A percentile compares a stretch with the other conserved stretches of the same genome.
phyloP scores from a whole-genome alignment of 2,329 filamentous ascomycete species.

The Monosporascus sp. region DNA sequence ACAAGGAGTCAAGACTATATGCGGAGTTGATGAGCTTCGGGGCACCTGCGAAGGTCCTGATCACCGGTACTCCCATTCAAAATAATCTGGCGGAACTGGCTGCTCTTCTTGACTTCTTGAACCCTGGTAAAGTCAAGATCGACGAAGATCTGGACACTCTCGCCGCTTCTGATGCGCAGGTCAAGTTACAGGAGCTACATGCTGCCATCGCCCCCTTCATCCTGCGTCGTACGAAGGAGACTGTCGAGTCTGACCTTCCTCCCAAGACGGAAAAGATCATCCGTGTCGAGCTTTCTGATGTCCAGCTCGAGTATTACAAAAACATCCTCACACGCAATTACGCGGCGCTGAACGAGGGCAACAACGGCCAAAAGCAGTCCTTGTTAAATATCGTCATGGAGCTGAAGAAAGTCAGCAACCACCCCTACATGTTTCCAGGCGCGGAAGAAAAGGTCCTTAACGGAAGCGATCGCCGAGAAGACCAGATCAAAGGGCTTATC shows the following conservation, averaged over 20 bases:
- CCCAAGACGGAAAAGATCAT: constrained; percentile 99
- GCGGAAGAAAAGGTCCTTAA: constrained; percentile 85
- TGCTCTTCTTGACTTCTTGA: constrained; percentile 90
- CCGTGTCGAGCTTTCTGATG: constrained; percentile 90
- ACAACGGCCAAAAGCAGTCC: constrained; percentile 87
- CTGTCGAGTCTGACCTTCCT: constrained; percentile 91
- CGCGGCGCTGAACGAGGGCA: constrained; percentile 83
- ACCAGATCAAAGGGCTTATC: constrained; percentile 86
- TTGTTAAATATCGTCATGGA: constrained; percentile 99
- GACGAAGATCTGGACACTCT: constrained; percentile 85
- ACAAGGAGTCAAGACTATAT: constrained; percentile 91
- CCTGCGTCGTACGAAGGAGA: constrained; percentile 91
- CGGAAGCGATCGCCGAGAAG: constrained; percentile 76
- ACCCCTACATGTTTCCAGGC: constrained; percentile 95
- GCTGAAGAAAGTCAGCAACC: constrained; percentile 97
- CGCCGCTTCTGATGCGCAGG: constrained; percentile 70
- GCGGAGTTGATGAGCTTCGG: constrained; percentile 79
- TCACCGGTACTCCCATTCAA: constrained; percentile 95
- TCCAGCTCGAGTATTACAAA: constrained; percentile 97
- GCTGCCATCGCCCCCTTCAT: constrained; percentile 89
- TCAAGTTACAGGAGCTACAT: constrained; percentile 82
- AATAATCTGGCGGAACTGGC: constrained; percentile 92
- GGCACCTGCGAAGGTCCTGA: constrained; percentile 81
- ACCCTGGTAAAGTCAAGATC: constrained; percentile 87
- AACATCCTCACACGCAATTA: constrained; percentile 98